Conservation (phyloP, 169 alveolate species). For the Plasmodium gallinaceum region DNA sequence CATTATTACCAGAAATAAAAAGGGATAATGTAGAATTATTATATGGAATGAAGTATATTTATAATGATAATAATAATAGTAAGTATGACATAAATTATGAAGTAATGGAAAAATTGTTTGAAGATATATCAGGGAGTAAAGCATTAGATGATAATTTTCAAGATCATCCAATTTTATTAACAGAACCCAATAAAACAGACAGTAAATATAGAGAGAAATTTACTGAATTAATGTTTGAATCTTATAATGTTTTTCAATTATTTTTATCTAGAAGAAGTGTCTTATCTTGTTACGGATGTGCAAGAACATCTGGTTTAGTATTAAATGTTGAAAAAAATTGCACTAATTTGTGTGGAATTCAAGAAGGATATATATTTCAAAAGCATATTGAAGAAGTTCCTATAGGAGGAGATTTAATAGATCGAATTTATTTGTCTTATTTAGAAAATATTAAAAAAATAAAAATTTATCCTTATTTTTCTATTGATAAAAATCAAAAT, state of each 20-base stretch:
- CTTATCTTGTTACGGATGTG: conserved; percentile 84
- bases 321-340: conserved; percentile 85
- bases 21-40: conserved; percentile 82
- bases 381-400: conserved; percentile 82
- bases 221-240: conserved; percentile 82
- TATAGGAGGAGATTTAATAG: conserved; percentile 84
- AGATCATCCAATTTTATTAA: conserved; percentile 81
- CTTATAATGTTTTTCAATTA: conserved; percentile 80
- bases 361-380: conserved; percentile 84
- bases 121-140: conserved; percentile 82
- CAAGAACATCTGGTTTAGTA: conserved; percentile 81
- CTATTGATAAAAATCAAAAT: conserved; percentile 55
- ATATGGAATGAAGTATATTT: conserved; percentile 80
- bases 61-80: conserved; percentile 76
- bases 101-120: conserved; percentile 81
- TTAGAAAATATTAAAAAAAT: conserved; percentile 68
- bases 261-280: conserved; percentile 83
- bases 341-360: conserved; percentile 81
- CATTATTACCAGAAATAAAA: conserved; percentile 83
- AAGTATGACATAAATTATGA: conserved; percentile 71
- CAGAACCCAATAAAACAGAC: conserved; percentile 83
- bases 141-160: conserved; percentile 82
- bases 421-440: conserved; percentile 79
- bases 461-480: conserved; percentile 79
- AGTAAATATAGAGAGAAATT: conserved; percentile 78